Percentiles rank a stretch among this genome's conserved stretches.
These are phyloP conservation scores for Eucommia ulmoides DNA, from an alignment of 257 asterid genomes.

Conservation along the genomic window DNA sequence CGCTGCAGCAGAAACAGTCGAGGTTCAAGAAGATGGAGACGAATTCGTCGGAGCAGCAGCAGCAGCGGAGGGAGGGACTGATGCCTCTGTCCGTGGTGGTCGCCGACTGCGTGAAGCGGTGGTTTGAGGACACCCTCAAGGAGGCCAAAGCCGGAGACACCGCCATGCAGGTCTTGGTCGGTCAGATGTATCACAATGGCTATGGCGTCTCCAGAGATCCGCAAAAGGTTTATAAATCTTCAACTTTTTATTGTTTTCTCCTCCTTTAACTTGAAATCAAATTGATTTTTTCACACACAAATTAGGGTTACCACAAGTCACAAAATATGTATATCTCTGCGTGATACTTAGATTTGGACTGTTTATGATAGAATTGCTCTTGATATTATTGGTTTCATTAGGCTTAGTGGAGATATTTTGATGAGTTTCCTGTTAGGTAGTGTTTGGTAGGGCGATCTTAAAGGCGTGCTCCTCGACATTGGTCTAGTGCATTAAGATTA, in stretches of 20 bases:
- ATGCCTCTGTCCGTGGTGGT: slow-evolving; percentile 76
- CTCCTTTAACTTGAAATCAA: too few species aligned
- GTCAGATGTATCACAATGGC: slow-evolving; percentile 93
- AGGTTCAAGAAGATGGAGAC: slow-evolving; percentile 33
- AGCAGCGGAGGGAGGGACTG: slow-evolving; percentile 27
- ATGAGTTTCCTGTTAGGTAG: too few species aligned
- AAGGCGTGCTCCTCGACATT: neutral
- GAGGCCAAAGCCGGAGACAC: slow-evolving; percentile 84
- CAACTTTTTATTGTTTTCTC: too few species aligned
- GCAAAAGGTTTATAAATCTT: slow-evolving; percentile 39
- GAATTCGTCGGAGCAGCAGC: slow-evolving; percentile 32
- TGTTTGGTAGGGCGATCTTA: too few species aligned
- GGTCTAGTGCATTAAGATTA: neutral
- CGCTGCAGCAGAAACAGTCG: slow-evolving; percentile 12
- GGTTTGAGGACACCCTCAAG: slow-evolving; percentile 86
- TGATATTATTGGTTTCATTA: too few species aligned
- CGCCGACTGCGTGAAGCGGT: slow-evolving; percentile 70
- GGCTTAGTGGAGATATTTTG: too few species aligned
- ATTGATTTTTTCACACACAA: too few species aligned
- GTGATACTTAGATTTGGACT: too few species aligned
- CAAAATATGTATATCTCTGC: too few species aligned
- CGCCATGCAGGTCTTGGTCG: slow-evolving; percentile 89
- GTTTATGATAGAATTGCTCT: too few species aligned
- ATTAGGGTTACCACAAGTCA: too few species aligned
- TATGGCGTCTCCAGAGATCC: slow-evolving; percentile 63